Percentiles rank a stretch among this genome's conserved stretches.
Conservation (phyloP, 208 protist genomes). For the Naegleria lovaniensis region DNA sequence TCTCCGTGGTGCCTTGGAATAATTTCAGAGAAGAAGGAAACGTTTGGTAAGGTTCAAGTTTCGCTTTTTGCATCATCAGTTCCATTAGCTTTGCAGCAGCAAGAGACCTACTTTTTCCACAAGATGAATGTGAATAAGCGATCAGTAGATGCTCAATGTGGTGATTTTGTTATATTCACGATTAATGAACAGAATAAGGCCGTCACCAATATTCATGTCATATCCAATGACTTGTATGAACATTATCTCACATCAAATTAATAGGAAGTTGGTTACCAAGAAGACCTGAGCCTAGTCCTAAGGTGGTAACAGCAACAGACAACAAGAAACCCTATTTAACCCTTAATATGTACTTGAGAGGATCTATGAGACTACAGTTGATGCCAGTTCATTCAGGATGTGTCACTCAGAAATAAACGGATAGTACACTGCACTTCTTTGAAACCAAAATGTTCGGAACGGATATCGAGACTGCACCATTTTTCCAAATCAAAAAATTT, state of each 20-base stretch:
- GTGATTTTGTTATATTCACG: not conserved
- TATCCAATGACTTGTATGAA: not conserved
- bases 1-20: not conserved
- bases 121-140: not conserved
- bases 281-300: no score
- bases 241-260: not conserved
- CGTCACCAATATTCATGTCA: not conserved
- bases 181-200: not conserved
- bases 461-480: no score
- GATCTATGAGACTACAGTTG: no score
- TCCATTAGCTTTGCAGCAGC: not conserved
- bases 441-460: no score
- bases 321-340: no score
- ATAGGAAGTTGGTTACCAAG: no score
- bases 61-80: not conserved
- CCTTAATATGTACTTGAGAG: no score
- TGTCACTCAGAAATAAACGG: no score
- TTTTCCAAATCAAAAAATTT: no score
- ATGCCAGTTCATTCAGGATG: no score
- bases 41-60: not conserved
- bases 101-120: not conserved
- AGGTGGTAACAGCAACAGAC: no score
- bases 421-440: no score
- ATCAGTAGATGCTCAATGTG: not conserved
- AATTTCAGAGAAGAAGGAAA: not conserved